Conservation (phyloP, 2,329 filamentous ascomycete genomes). For the Fusarium clavum region DNA sequence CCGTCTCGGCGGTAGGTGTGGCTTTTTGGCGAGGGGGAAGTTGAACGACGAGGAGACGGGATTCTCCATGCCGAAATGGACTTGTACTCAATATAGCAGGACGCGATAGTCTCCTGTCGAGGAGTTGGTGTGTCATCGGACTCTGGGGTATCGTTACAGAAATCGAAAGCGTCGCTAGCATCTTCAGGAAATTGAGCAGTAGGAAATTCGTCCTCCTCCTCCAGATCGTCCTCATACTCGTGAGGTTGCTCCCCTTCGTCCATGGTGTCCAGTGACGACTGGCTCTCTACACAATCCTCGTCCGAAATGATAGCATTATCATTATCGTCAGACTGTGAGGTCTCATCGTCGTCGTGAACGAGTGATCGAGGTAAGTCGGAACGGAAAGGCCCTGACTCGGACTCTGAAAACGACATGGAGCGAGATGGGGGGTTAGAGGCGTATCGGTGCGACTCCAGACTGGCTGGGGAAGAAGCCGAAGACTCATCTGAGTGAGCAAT, state of each 20-base stretch:
- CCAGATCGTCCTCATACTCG: slow-evolving; percentile 50
- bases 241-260: slow-evolving; percentile 48
- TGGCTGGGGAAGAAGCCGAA: slow-evolving; percentile 53
- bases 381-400: slow-evolving; percentile 57
- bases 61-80: slow-evolving; percentile 49
- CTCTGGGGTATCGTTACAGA: slow-evolving; percentile 53
- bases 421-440: slow-evolving; percentile 58
- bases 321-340: slow-evolving; percentile 59
- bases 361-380: slow-evolving; percentile 48
- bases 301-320: slow-evolving; percentile 59
- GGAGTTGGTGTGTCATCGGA: slow-evolving; percentile 60
- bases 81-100: slow-evolving; percentile 55
- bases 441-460: slow-evolving; percentile 49
- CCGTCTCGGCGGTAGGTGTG: slow-evolving; percentile 48
- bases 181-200: slow-evolving; percentile 56
- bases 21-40: slow-evolving; percentile 52
- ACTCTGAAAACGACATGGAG: slow-evolving; percentile 65
- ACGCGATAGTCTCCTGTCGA: slow-evolving; percentile 51
- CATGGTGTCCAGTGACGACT: slow-evolving; percentile 49
- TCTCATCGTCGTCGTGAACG: slow-evolving; percentile 56
- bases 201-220: slow-evolving; percentile 51
- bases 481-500: slow-evolving; percentile 59
- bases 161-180: slow-evolving; percentile 51
- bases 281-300: slow-evolving; percentile 59
- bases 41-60: slow-evolving; percentile 50